Conservation (phyloP, 352 stramenopile species). For the Pilasporangium apinafurcum region DNA sequence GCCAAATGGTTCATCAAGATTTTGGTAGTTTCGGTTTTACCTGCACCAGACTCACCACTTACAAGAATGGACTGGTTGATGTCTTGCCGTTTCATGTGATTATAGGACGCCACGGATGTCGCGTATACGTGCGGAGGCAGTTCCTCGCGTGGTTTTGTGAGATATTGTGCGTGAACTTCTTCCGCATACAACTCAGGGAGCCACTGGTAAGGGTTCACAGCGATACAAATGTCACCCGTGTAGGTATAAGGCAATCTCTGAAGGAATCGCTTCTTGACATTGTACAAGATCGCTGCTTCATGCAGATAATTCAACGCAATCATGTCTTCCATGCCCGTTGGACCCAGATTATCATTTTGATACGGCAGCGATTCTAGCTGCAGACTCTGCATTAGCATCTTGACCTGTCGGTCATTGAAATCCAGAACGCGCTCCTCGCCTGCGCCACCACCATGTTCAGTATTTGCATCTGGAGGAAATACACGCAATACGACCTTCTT, state of each 20-base stretch:
- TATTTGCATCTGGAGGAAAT: conserved; percentile 24
- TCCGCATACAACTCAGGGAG: conserved; percentile 83
- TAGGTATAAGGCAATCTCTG: conserved; percentile 92
- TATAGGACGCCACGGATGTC: conserved; percentile 69
- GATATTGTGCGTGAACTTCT: conserved; percentile 68
- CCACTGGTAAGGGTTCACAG: conserved; percentile 96
- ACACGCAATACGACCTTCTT: conserved; percentile 58
- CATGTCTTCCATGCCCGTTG: conserved; percentile 79
- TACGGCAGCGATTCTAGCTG: conserved; percentile 78
- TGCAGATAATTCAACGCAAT: conserved; percentile 88
- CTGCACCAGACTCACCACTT: conserved; percentile 82
- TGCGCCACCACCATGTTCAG: conserved; percentile 7
- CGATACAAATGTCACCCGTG: conserved; percentile 96
- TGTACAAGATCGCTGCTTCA: conserved; percentile 88
- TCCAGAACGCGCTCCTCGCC: conserved; percentile 65
- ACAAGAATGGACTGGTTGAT: conserved; percentile 85
- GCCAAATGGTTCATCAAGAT: conserved; percentile 88
- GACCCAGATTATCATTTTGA: conserved; percentile 72
- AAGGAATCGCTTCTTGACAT: conserved; percentile 82
- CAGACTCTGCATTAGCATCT: conserved; percentile 60
- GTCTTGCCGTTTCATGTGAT: conserved; percentile 64
- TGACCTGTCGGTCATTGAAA: conserved; percentile 64
- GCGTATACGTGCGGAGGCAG: conserved; percentile 77
- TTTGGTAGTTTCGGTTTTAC: conserved; percentile 95
- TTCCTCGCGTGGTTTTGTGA: conserved; percentile 68